Base-by-base conservation (phyloP, 257 asterid genomes). In the Striga asiatica region DNA sequence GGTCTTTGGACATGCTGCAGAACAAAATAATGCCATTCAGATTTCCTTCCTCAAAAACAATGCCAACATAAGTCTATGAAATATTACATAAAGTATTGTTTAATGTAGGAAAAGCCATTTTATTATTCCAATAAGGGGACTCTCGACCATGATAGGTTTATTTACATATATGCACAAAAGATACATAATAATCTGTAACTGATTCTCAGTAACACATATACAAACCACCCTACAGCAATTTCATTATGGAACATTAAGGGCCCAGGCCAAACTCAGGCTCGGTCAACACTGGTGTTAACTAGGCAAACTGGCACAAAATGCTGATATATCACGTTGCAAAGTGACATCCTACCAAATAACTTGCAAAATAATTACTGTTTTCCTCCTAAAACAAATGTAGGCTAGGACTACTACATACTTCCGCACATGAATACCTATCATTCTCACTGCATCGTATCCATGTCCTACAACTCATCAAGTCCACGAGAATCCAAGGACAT, bases 1-100 rank as follows among this genome's bases (percentile, higher is more conserved):
- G 95, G 94, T 46, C 97, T 88, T 63, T 87, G 98, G 63, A 91
- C 92, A 71, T 87, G 98, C 97, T 89, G 83, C 80, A 76, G 56
- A 75, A 50, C 49, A 66, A 39, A 64, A 58, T 20, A 27, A 8
- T 47, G 29, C 22, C 31, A 58, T n/a, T 74, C 16, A 60, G 47
- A 57, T 39, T 68, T 52, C 29, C 32, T 41, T 25, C 10, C 37
- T 22, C 60, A 38, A 43, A 27, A 56, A 63, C 20, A 51, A 54
- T 34, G 34, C 22, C 64, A 23, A 38, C 13, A 31, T 18, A 47
- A 35, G 13, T 46, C 29, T 45, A 48, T 31, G 59, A 49, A 69
- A 43, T 14, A 62, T 25, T 19, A 59, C 34, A 62, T 9, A 46
- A 57, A 20, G 14, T 7, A 43, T 5, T 6, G 2, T 43, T 16